Base-by-base conservation (phyloP, 2,329 filamentous ascomycete genomes). In the Ascochyta rabiei region DNA sequence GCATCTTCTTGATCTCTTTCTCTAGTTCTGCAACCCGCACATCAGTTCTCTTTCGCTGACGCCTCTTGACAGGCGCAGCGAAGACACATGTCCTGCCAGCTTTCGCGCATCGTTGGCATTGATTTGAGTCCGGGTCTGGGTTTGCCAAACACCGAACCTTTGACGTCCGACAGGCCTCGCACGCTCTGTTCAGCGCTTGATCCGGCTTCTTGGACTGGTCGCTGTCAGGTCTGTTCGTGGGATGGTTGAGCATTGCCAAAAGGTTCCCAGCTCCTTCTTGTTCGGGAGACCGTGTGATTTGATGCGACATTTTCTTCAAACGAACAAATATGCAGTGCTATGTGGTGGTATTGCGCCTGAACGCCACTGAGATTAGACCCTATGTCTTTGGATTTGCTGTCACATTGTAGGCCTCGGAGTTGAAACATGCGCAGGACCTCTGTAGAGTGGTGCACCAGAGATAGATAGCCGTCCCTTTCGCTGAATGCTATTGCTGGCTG, bases 11-110 rank as follows among this genome's bases (percentile, higher is more conserved):
- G 39, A 75, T 68, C 46, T 74, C 71, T 51, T 61, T 72, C 56
- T 75, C 72, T 6, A 75, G 53, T 37, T 75, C 72, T 24, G 72
- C 70, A 6, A 75, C 71, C 16, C 72, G 61, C 9, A 74, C 70
- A 51, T 75, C 72, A 42, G 72, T 75, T 39, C 71, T 66, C 34
- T 75, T 75, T 6, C 71, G 62, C 44, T 74, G 72, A 12, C 71
- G 57, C 31, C 72, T 61, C 59, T 74, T 74, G 39, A 66, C 68
- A n/a, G 72, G 71, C 1, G 71, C 59, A 15, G 71, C 70, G 57
- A 75, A 75, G n/a, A 74, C 38, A 51, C 72, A 75, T 12, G 58
- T 38, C 46, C 62, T 61, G 13, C 66, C 68, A 23, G 69, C 70
- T 51, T 70, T 75, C 37, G 71, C 68, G 54, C 72, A 75, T 56